Percentiles rank a stretch among this genome's conserved stretches.
Conservation (phyloP, 2,329 filamentous ascomycete genomes). For the Cercospora citrullina region DNA sequence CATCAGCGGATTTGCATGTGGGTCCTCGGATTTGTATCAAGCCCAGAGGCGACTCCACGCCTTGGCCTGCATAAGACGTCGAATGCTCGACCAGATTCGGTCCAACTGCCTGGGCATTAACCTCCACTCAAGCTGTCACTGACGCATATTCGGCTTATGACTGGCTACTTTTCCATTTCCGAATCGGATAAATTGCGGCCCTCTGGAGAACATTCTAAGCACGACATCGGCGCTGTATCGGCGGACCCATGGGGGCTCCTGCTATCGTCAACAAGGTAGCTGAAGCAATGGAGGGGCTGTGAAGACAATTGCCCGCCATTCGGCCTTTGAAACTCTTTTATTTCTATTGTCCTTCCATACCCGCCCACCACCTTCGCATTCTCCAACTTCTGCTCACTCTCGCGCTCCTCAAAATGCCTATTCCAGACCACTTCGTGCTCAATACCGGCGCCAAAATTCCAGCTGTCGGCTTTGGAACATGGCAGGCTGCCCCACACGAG, state of each 20-base stretch:
- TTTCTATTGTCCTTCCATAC: background rate
- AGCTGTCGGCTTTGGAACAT: constrained; percentile 43
- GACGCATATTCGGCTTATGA: background rate
- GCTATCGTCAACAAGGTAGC: constrained; percentile 20
- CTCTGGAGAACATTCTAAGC: background rate
- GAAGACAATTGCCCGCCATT: background rate
- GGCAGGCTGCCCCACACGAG: constrained; percentile 40
- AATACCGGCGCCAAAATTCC: constrained; percentile 45
- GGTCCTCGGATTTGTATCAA: background rate
- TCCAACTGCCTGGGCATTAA: background rate
- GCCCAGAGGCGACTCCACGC: background rate
- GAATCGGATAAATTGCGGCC: background rate
- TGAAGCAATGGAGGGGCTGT: constrained; percentile 10
- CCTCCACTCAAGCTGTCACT: background rate
- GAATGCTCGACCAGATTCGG: background rate
- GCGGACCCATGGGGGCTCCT: constrained; percentile 3
- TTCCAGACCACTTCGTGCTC: constrained; percentile 35
- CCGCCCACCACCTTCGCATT: background rate
- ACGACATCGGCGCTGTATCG: constrained; percentile 24
- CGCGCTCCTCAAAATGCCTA: constrained; percentile 16
- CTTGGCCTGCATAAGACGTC: background rate
- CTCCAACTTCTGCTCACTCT: background rate
- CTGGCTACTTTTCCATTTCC: background rate
- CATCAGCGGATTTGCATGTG: background rate
- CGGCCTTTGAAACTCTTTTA: background rate